phyloP scores from a whole-genome alignment of 2,329 filamentous ascomycete genomes.

The Hortaea werneckii region DNA sequence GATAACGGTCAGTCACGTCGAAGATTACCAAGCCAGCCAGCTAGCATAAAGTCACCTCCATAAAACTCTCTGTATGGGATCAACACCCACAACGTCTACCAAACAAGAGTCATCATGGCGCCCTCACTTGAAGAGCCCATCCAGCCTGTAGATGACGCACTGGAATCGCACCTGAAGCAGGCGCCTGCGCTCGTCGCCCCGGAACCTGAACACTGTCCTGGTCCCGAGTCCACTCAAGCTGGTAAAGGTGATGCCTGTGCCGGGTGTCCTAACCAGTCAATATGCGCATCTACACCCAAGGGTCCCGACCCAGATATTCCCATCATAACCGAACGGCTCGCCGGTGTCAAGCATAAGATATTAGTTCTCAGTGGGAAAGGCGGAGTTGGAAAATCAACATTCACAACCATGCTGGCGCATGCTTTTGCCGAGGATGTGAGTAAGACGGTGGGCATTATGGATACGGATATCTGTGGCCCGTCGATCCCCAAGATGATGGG shows the following conservation, averaged over 20 bases:
- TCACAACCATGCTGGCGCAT: constrained; percentile 77
- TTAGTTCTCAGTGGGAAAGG: constrained; percentile 90
- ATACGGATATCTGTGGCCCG: constrained; percentile 94
- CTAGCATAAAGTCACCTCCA: too few species aligned
- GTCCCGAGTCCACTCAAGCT: constrained; percentile 65
- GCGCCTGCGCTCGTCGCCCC: constrained; percentile 83
- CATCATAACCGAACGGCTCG: constrained; percentile 72
- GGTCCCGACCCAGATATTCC: constrained; percentile 92
- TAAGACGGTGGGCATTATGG: constrained; percentile 84
- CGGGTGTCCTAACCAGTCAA: constrained; percentile 89
- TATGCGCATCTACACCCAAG: constrained; percentile 89
- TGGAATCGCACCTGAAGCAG: constrained; percentile 63
- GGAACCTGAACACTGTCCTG: constrained; percentile 90
- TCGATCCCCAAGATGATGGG: constrained; percentile 99
- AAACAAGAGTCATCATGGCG: constrained; percentile 49
- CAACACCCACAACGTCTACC: background rate
- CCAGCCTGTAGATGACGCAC: constrained; percentile 44
- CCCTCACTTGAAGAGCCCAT: constrained; percentile 66
- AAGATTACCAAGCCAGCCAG: background rate
- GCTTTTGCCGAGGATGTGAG: constrained; percentile 75
- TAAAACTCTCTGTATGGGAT: too few species aligned
- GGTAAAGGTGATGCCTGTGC: constrained; percentile 71
- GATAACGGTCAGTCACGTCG: background rate
- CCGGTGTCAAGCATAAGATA: constrained; percentile 80
- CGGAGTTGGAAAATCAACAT: constrained; percentile 92